phyloP scores from a whole-genome alignment of 2,329 filamentous ascomycete species.

The Xylariaceae sp. region DNA sequence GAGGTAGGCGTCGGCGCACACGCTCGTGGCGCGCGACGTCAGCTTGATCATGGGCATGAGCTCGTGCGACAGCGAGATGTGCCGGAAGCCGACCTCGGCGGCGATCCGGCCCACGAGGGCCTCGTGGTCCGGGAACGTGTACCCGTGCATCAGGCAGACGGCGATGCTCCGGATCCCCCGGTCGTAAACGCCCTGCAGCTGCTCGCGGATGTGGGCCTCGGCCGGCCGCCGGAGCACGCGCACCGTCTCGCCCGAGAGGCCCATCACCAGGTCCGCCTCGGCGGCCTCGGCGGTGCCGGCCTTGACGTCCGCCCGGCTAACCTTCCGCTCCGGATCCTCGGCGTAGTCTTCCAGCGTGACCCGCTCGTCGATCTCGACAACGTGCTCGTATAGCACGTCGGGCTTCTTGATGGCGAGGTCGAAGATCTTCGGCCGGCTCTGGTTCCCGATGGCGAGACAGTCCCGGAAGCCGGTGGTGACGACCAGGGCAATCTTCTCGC shows the following conservation, averaged over 20 bases:
- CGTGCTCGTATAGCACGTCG: conserved; percentile 75
- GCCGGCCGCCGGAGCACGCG: conserved; percentile 59
- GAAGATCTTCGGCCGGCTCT: conserved; percentile 83
- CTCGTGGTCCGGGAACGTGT: conserved; percentile 85
- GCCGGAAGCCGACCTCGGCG: conserved; percentile 70
- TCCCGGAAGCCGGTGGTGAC: conserved; percentile 85
- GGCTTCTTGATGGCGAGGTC: conserved; percentile 82
- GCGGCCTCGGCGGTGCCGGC: conserved; percentile 39
- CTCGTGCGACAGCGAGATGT: conserved; percentile 74
- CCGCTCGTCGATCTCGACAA: conserved; percentile 85
- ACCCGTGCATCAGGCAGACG: conserved; percentile 86
- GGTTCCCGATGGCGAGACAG: conserved; percentile 83
- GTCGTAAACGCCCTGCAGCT: conserved; percentile 61
- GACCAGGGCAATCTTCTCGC: conserved; percentile 79
- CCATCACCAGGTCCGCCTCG: conserved; percentile 55
- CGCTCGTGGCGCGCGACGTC: conserved; percentile 66
- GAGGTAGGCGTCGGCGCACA: conserved; percentile 73
- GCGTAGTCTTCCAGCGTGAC: conserved; percentile 90
- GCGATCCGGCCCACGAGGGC: conserved; percentile 69
- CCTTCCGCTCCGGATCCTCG: conserved; percentile 65
- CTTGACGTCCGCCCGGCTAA: conserved; percentile 46
- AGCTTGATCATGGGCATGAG: conserved; percentile 89
- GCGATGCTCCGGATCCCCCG: conserved; percentile 73
- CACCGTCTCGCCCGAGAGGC: conserved; percentile 67
- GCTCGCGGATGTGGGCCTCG: conserved; percentile 45